Base-by-base conservation (phyloP, 192 early-diverging fungal genomes). In the Backusella australiensis region DNA sequence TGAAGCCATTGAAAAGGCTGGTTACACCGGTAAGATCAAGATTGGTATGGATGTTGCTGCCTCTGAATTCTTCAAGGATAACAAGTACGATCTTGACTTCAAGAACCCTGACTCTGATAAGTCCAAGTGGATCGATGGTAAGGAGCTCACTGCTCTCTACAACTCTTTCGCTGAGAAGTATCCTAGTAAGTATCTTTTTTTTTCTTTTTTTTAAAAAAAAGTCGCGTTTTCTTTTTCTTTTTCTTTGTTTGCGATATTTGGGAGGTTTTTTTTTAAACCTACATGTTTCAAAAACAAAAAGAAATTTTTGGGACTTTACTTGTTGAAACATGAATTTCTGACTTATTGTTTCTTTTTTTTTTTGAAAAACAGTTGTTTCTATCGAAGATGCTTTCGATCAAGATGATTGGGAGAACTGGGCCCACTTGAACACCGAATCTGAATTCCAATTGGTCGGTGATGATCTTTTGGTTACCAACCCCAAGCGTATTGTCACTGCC, bases 11-110 rank as follows among this genome's bases (percentile, higher is more conserved):
- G 93, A 87, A 66, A 90, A 92, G 81, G 97, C 97, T 75, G 97
- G 97, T 42, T 98, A 97, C 91, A 95, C 94, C 9, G 97, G 91
- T 85, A 98, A 98, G 93, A 83, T 99, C 79, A 85, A 93, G 84
- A 99, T 99, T 77, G 97, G 92, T 78, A 98, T 98, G 96, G 97
- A 99, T 79, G 90, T 93, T 65, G 97, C 97, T 68, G 96, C 97
- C 52, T 98, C 96, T 75, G 96, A 99, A 86, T 99, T 99, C 88
- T 98, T 94, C 92, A 92, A 93, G 88, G 94, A 99, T 74, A 92
- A 93, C 78, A 93, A 94, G 88, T 99, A 99, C 89, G 97, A 99
- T 82, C 89, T 99, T 29, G 96, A 99, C 90, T 99, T 97, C 86
- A 99, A 99, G 91, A 96, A 93, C 87, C 77, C 92, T 77, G 78